phyloP scores from a whole-genome alignment of 257 asterid species.

The Asclepias syriaca region DNA sequence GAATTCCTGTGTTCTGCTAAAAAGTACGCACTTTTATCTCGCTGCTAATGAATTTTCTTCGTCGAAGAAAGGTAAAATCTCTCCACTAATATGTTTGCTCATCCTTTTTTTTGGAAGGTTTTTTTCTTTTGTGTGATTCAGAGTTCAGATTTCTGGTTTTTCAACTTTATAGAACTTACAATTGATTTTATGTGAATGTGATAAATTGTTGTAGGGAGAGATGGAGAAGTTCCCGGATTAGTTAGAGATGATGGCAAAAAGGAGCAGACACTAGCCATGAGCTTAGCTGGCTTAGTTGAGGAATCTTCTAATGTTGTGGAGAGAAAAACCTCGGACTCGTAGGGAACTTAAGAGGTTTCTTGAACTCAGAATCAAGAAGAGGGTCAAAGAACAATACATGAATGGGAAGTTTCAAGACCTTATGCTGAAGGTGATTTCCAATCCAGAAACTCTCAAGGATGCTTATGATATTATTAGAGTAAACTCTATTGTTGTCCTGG shows the following conservation, averaged over 20 bases:
- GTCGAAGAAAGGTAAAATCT: background rate
- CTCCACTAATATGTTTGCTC: no score
- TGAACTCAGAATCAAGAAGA: slow-evolving; percentile 68
- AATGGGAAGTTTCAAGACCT: slow-evolving; percentile 70
- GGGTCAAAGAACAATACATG: slow-evolving; percentile 65
- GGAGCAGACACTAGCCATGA: slow-evolving; percentile 51
- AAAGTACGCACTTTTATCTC: slow-evolving; percentile 2
- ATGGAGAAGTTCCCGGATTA: slow-evolving; percentile 15
- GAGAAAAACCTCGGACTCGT: slow-evolving; percentile 40
- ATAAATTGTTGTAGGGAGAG: slow-evolving; percentile 18
- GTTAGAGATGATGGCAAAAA: slow-evolving; percentile 11
- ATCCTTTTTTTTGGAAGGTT: background rate
- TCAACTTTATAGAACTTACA: background rate
- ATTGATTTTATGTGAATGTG: background rate
- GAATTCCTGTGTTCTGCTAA: slow-evolving; percentile 1
- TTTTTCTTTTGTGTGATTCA: background rate
- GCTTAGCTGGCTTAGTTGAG: slow-evolving; percentile 73
- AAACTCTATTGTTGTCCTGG: slow-evolving; percentile 56
- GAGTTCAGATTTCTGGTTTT: background rate
- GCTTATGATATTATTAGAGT: slow-evolving; percentile 67
- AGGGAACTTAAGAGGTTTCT: slow-evolving; percentile 55
- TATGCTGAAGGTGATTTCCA: slow-evolving; percentile 64
- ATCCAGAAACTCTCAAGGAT: slow-evolving; percentile 65
- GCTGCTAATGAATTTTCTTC: background rate
- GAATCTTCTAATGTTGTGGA: slow-evolving; percentile 44